phyloP scores from a whole-genome alignment of 345 rosid species.

The Aquilaria yunnanensis region DNA sequence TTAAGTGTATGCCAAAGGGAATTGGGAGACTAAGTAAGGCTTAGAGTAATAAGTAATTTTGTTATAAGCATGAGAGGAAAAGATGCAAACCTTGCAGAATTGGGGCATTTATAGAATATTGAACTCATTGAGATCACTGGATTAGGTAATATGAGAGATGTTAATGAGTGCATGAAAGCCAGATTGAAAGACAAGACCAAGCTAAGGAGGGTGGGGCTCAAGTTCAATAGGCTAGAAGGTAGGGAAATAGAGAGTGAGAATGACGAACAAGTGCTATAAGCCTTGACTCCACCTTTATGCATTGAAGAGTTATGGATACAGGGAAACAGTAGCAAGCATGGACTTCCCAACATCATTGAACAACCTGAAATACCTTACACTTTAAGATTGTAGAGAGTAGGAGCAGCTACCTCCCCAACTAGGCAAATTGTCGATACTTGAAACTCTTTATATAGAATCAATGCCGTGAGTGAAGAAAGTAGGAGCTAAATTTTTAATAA shows the following conservation, averaged over 20 bases:
- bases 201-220: background rate
- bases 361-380: background rate
- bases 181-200: background rate
- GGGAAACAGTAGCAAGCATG: background rate
- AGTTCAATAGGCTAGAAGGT: background rate
- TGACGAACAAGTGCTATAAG: conserved; percentile 1
- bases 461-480: background rate
- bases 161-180: too few species aligned
- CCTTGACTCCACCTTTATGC: conserved; percentile 8
- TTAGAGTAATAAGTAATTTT: background rate
- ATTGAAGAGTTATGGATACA: background rate
- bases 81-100: background rate
- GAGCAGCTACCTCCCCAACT: conserved; percentile 3
- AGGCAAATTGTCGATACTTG: conserved; percentile 17
- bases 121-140: background rate
- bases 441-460: background rate
- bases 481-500: conserved; percentile 4
- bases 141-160: background rate
- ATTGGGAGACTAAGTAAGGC: conserved; percentile 1
- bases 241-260: background rate
- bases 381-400: conserved; percentile 1
- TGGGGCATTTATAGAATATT: background rate
- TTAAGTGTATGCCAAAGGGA: conserved; percentile 5
- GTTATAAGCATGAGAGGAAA: background rate
- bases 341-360: background rate